These are phyloP conservation scores for Astrothelium subdiscretum DNA, from an alignment of 495 filamentous ascomycete genomes.

Conservation along the genomic window DNA sequence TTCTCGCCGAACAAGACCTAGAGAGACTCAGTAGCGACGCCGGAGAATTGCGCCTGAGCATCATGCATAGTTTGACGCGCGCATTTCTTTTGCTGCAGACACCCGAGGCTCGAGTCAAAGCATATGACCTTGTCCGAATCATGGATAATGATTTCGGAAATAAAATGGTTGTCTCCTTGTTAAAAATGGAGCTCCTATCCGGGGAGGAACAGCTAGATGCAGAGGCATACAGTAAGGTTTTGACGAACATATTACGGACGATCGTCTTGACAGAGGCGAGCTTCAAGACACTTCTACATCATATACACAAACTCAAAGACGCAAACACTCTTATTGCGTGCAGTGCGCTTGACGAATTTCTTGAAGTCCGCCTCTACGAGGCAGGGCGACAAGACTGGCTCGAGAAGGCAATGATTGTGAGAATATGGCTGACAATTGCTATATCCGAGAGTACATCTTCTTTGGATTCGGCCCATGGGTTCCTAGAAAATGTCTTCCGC, in stretches of 20 bases:
- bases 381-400: constrained; percentile 42
- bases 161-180: constrained; percentile 50
- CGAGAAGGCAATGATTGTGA: constrained; percentile 50
- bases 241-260: constrained; percentile 40
- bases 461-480: constrained; percentile 20
- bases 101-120: constrained; percentile 38
- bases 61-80: constrained; percentile 40
- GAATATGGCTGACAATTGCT: constrained; percentile 45
- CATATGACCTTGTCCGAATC: constrained; percentile 44
- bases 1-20: constrained; percentile 44
- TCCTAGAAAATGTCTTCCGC: constrained; percentile 31
- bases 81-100: constrained; percentile 37
- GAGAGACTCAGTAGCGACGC: constrained; percentile 47
- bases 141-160: constrained; percentile 51
- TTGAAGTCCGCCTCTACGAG: constrained; percentile 34
- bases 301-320: constrained; percentile 52
- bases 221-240: constrained; percentile 15
- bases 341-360: constrained; percentile 48
- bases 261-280: constrained; percentile 47
- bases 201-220: constrained; percentile 18
- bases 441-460: constrained; percentile 14
- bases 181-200: constrained; percentile 55
- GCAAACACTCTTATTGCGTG: constrained; percentile 34
- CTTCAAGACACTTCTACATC: constrained; percentile 56
- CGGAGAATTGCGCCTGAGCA: constrained; percentile 51